Percentiles rank a stretch among this genome's conserved stretches.
Evolutionary conservation across 257 asterid species (phyloP).

Genomic region (Solanum chiquidenum): DNA sequence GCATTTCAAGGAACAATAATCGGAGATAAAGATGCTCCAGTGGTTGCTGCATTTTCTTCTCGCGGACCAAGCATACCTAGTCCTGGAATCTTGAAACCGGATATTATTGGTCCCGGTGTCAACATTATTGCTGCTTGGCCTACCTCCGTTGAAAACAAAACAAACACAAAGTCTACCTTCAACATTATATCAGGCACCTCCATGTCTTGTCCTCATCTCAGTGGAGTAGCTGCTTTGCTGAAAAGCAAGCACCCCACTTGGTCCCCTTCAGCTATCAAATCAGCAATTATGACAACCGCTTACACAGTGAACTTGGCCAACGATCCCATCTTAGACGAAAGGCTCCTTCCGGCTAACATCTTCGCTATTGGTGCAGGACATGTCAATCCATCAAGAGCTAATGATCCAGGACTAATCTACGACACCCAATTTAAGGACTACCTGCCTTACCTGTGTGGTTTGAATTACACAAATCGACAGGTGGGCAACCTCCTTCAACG

Average conservation of each 20-base stretch:
- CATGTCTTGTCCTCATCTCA: conserved; percentile 1
- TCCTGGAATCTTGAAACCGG: background rate
- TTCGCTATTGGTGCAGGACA: conserved; percentile 43
- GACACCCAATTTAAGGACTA: conserved; percentile 37
- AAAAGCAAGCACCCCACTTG: background rate
- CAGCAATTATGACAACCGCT: conserved; percentile 54
- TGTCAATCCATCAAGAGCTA: conserved; percentile 31
- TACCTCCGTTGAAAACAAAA: background rate
- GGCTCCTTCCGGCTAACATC: conserved; percentile 13
- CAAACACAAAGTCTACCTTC: background rate
- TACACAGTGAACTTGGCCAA: conserved; percentile 13
- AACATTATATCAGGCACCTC: background rate
- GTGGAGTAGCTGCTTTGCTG: background rate
- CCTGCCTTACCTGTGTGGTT: conserved; percentile 35
- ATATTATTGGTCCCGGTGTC: background rate
- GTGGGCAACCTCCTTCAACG: conserved; percentile 8
- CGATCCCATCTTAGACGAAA: conserved; percentile 22
- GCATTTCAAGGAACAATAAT: background rate
- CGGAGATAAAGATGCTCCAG: background rate
- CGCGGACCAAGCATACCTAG: background rate
- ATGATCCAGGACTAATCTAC: conserved; percentile 42
- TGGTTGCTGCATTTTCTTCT: background rate
- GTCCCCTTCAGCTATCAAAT: conserved; percentile 36
- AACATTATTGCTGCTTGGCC: background rate
- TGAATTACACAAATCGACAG: conserved; percentile 23